Evolutionary conservation across 768 basidiomycete genomes (phyloP).

Genomic region (Kwoniella heveanensis): DNA sequence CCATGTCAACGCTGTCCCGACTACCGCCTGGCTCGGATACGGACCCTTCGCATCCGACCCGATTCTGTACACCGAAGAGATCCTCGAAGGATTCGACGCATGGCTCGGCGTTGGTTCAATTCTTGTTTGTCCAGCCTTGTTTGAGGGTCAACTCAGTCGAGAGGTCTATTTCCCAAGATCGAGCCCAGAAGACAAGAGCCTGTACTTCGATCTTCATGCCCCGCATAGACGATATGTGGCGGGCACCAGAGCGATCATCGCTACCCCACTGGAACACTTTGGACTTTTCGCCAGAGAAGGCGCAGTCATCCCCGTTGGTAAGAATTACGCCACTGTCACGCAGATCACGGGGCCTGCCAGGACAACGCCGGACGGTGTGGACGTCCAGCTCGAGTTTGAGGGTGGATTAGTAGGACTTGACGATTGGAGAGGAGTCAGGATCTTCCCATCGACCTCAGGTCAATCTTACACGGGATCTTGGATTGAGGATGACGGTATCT

Average conservation of each 20-base stretch:
- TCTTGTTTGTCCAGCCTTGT: conserved; percentile 48
- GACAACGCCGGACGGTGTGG: conserved; percentile 48
- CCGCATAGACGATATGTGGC: conserved; percentile 33
- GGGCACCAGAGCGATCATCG: conserved; percentile 38
- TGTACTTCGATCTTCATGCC: conserved; percentile 49
- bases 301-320: conserved; percentile 52
- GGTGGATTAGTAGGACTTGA: conserved; percentile 54
- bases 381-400: conserved; percentile 39
- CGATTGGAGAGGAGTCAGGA: conserved; percentile 54
- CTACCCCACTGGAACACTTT: conserved; percentile 49
- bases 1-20: conserved; percentile 42
- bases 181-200: conserved; percentile 30
- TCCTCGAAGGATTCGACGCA: conserved; percentile 53
- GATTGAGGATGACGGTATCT: conserved; percentile 56
- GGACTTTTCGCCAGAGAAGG: conserved; percentile 54
- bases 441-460: conserved; percentile 45
- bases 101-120: conserved; percentile 54
- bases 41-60: conserved; percentile 50
- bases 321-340: conserved; percentile 50
- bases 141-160: conserved; percentile 38
- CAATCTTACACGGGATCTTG: conserved; percentile 35
- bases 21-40: conserved; percentile 48
- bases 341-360: conserved; percentile 36
- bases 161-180: conserved; percentile 54
- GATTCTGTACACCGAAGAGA: conserved; percentile 44